Conservation (phyloP, 1,284 basidiomycete genomes). For the Rhodotorula sp. region DNA sequence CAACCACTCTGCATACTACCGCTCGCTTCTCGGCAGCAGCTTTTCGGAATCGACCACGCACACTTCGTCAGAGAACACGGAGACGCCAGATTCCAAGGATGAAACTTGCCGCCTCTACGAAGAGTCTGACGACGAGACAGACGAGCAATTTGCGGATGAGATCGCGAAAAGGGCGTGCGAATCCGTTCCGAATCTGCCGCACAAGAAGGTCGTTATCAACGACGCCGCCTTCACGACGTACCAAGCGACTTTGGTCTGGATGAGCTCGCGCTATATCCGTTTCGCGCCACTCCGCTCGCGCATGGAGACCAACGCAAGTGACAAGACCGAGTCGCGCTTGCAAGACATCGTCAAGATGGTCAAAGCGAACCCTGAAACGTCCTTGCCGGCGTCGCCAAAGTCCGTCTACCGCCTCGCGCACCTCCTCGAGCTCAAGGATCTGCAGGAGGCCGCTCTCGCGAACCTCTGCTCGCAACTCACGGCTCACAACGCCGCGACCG, state of each 20-base stretch:
- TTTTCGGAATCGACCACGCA: background rate
- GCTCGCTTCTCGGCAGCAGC: background rate
- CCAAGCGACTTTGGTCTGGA: slow-evolving; percentile 9
- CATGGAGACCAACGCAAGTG: background rate
- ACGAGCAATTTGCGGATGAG: background rate
- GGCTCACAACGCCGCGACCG: background rate
- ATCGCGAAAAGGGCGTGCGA: too few species aligned
- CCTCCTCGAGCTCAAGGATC: background rate
- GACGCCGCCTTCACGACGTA: slow-evolving; percentile 14
- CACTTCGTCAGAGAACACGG: background rate
- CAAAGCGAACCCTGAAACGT: background rate
- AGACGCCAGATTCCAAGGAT: too few species aligned
- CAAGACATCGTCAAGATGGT: background rate
- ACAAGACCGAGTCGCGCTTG: background rate
- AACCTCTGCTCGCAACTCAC: slow-evolving; percentile 9
- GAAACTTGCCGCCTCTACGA: background rate
- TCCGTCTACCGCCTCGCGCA: slow-evolving; percentile 9
- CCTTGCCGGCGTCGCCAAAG: slow-evolving; percentile 1
- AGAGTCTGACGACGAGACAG: slow-evolving; percentile 6
- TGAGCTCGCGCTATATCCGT: background rate
- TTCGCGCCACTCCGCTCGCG: background rate
- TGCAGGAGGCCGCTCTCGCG: slow-evolving; percentile 1
- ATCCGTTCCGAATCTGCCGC: background rate
- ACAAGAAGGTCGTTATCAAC: slow-evolving; percentile 4
- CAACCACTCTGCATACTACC: background rate